Conservation (phyloP, 441 rosid species). For the Erysimum cheiri region DNA sequence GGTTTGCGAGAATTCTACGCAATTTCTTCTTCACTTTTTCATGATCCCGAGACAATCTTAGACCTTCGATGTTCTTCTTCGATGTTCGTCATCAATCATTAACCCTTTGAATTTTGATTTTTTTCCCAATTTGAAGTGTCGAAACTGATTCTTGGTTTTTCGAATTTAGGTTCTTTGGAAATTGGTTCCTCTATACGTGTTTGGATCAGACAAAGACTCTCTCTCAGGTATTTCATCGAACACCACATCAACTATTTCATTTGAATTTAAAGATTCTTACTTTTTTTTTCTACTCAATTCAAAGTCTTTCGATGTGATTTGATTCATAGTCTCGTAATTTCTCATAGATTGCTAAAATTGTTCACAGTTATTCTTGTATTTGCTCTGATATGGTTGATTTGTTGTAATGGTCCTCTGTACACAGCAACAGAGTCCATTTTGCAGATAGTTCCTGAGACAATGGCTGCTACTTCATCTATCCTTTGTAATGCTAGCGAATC, state of each 20-base stretch:
- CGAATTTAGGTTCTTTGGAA: conserved; percentile 36
- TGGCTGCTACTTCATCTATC: conserved; percentile 39
- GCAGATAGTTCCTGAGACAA: conserved; percentile 39
- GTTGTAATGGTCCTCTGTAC: conserved; percentile 25
- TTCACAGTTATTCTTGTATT: not conserved
- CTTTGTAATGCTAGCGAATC: conserved; percentile 50
- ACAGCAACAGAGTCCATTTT: conserved; percentile 48
- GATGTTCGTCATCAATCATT: conserved; percentile 33
- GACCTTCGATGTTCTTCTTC: conserved; percentile 40
- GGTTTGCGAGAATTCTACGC: conserved; percentile 6
- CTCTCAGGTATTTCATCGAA: conserved; percentile 46
- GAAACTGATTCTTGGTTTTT: conserved; percentile 24
- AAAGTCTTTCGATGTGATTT: conserved; percentile 22
- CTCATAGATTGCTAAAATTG: not conserved
- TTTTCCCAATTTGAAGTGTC: not conserved
- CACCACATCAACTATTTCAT: conserved; percentile 3
- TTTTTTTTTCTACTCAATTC: conserved; percentile 1
- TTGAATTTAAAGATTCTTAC: not conserved
- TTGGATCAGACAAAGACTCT: conserved; percentile 27
- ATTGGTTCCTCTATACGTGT: conserved; percentile 16
- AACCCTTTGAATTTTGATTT: not conserved
- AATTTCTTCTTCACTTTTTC: not conserved
- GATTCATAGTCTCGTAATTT: not conserved
- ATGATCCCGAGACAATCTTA: conserved; percentile 38
- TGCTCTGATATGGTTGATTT: conserved; percentile 18